Evolutionary conservation across 1,139 yeast genomes (phyloP), one percentile per base, ranked within the genome.

Genomic region (Magnusiomyces ingens): DNA sequence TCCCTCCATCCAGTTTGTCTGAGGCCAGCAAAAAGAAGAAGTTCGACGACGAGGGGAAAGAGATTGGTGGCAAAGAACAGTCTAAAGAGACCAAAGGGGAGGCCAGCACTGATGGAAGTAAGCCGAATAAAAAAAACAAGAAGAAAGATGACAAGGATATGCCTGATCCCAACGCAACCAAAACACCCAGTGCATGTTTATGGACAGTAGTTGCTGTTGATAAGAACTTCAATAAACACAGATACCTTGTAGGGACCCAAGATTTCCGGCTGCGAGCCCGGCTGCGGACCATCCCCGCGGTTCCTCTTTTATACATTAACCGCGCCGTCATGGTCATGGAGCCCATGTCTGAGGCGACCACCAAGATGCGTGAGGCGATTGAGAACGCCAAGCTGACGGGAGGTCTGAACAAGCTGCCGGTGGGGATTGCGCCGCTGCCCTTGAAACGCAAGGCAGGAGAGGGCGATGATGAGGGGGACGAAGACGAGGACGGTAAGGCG

Each of bases 281-380:
- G 51, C 74, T 93, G 58, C 77, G 98, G 60, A 73, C 73, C 37
- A 75, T 90, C 15, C 95, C 99, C 0, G 99, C 96, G 11, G 85
- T 89, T 2, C 99, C 99, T 0, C 70, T 93, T 60, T 74, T 91
- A 8, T 90, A 86, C 67, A 82, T 93, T 80, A 85, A 86, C 65
- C 77, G 96, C 59, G 82, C 96, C 0, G 99, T 94, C 21, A 87
- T 93, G 93, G 84, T 93, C 46, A 84, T 93, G 94, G 99, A 93
- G 69, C 96, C 96, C 13, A 73, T 91, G 60, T 85, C 95, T 51
- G 79, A 78, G 47, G 86, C 86, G 11, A 85, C 94, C 48, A 75
- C 77, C 17, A 71, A 72, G 51, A 79, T 76, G 38, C 82, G 87
- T 45, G 70, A 71, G 45, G 64, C 69, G 38, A 72, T 77, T 49